Percentiles rank a stretch among this genome's conserved stretches.
Evolutionary conservation across 2,329 filamentous ascomycete species (phyloP).

Genomic region (Aspergillus transmontanensis): DNA sequence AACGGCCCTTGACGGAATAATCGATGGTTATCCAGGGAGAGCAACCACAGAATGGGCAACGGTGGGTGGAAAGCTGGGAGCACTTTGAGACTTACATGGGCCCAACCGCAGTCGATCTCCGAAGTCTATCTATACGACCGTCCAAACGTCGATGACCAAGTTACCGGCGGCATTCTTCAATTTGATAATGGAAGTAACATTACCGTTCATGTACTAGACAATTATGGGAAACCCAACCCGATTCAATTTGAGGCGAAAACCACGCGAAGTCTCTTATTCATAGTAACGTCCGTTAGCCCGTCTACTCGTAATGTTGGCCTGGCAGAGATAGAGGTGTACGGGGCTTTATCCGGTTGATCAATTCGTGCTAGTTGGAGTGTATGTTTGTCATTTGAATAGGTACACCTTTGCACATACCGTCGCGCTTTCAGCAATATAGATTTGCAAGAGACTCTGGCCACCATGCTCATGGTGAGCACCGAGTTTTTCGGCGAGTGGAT

Average conservation of each 20-base stretch:
- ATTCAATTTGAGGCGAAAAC: constrained; percentile 1
- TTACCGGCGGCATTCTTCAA: constrained; percentile 7
- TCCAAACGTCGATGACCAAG: constrained; percentile 11
- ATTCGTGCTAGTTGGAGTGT: not conserved
- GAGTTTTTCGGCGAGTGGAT: constrained; percentile 42
- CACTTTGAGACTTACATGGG: constrained; percentile 10
- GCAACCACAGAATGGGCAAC: constrained; percentile 10
- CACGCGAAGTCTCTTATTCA: constrained; percentile 6
- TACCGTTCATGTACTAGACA: not conserved
- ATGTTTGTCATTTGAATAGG: not conserved
- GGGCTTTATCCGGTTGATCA: not conserved
- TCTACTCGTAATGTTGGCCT: constrained; percentile 12
- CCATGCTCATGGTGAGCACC: constrained; percentile 66
- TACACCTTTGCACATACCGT: not conserved
- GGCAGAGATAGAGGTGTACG: constrained; percentile 14
- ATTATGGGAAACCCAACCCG: constrained; percentile 10
- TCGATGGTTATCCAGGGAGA: constrained; percentile 7
- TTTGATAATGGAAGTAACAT: constrained; percentile 10
- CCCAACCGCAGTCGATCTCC: constrained; percentile 7
- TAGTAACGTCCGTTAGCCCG: constrained; percentile 10
- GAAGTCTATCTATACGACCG: constrained; percentile 12
- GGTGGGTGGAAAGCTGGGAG: constrained; percentile 6
- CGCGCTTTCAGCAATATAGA: not conserved
- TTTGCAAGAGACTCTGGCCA: constrained; percentile 50
- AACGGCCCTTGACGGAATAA: constrained; percentile 6